Percentiles rank a stretch among this genome's conserved stretches.
Conservation (phyloP, 1,139 yeast species). For the Kodamaea sp. region DNA sequence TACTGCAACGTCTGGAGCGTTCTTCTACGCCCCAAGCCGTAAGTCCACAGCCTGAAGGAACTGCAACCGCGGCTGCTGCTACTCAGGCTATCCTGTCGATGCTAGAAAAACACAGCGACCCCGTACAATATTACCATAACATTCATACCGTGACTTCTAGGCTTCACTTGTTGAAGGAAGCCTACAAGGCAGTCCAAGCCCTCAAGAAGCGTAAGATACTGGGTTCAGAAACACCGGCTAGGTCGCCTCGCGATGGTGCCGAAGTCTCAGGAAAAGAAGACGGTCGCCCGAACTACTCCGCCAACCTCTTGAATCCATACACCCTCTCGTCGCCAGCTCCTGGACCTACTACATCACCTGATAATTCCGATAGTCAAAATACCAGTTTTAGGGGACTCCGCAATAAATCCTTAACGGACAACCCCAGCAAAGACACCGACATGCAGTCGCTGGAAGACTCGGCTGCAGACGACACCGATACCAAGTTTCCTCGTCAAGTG, state of each 20-base stretch:
- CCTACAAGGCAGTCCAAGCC: constrained; percentile 28
- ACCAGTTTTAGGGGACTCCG: no score
- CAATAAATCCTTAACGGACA: no score
- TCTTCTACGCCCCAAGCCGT: not conserved
- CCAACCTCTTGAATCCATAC: constrained; percentile 1
- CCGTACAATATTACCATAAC: constrained; percentile 25
- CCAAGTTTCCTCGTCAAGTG: not conserved
- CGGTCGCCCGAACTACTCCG: not conserved
- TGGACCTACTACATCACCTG: constrained; percentile 6
- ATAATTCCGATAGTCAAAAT: not conserved
- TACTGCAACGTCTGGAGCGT: not conserved
- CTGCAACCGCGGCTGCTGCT: constrained; percentile 1
- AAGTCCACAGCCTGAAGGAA: not conserved
- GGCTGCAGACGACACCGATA: constrained; percentile 3
- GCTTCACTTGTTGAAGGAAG: constrained; percentile 32
- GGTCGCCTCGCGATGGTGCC: not conserved
- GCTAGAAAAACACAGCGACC: constrained; percentile 7
- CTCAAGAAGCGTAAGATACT: constrained; percentile 21
- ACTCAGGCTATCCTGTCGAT: constrained; percentile 13
- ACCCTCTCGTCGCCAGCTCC: constrained; percentile 7
- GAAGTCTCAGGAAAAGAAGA: not conserved
- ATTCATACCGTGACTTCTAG: constrained; percentile 29
- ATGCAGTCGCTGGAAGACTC: constrained; percentile 4
- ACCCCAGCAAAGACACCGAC: not conserved
- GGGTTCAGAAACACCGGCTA: constrained; percentile 1